Base-by-base conservation (phyloP, 1,284 basidiomycete genomes). In the Anthracocystis panici-leucophaei region DNA sequence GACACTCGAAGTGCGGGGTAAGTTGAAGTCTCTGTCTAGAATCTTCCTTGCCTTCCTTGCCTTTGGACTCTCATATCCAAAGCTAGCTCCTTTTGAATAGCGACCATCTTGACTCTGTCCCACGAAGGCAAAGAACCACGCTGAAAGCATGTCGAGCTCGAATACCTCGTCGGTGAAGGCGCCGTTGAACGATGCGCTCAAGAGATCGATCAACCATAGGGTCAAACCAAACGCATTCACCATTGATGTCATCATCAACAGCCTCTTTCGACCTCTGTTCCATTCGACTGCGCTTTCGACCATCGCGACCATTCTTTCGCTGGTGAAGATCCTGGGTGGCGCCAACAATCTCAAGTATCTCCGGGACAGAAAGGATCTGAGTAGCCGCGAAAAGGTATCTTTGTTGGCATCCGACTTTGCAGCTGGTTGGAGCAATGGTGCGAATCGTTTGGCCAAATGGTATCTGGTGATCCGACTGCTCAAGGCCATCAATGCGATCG, bases 401-500 rank as follows among this genome's bases (percentile, higher is more conserved):
- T 49, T 45, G 11, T 38, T 71, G 5, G 50, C 49, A 5, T 40
- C 62, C 14, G 62, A 71, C 27, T 61, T 71, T 45, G 49, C 58
- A 8, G 49, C 57, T 16, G 68, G 68, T 10, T 71, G 68, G 68
- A 38, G 58, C 50, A 44, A 65, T 12, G 8, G 50, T 9, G 29
- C 41, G 2, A 61, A 71, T 16, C 68, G 62, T 25, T 11, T 71
- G 9, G 68, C 54, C 7, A 57, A 56, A 31, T 71, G 55, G 57
- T 80, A 77, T 46, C 51, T 73, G 8, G 38, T 61, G 16, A 38
- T 80, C 23, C 45, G 69, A 23, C 16, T 68, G 46, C 42, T 75
- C 45, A 73, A 78, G 53, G 33, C 57, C 21, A 52, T 80, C 67
- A 78, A 80, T 38, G 63, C 68, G 20, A 52, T 77, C 14, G 77